Evolutionary conservation across 306 rosid species (phyloP), one percentile per base, ranked within the genome.

Genomic region (Senna tora): DNA sequence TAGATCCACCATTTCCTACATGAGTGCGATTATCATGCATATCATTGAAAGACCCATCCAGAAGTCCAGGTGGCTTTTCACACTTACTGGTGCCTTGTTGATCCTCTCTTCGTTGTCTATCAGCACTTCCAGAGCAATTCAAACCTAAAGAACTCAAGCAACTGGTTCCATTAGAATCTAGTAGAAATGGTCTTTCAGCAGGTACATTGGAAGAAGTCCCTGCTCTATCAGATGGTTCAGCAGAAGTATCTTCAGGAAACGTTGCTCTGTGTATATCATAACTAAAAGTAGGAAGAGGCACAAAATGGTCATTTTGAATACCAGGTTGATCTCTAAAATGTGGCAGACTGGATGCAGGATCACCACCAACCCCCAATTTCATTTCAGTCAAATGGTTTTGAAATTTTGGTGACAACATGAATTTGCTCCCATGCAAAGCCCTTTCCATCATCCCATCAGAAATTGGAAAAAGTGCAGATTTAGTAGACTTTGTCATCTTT

Each of bases 371-470:
- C 71, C 99, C 99, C 73, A 95, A 74, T 81, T 91, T 95, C 91
- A 95, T 91, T 73, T 95, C 99, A 39, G 99, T 95, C 87, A 95
- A 52, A 83, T 95, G 99, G 77, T 81, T 53, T 53, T 91, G 96
- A 69, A 91, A 95, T 72, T 88, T 95, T 21, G 96, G 88, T 5
- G 90, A 90, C 39, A 87, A 73, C 42, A 81, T 77, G 51, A 95
- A 82, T 87, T 92, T 88, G 96, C 96, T 85, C 53, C 96, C 97
- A 30, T 87, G 99, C 84, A 95, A 81, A 59, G 99, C 97, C 84
- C 97, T 86, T 38, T 91, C 86, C 99, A 95, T 91, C 97, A 92
- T 92, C 58, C 93, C 99, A 79, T 91, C 99, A 78, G 99, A 90
- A 70, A 95, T 88, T 11, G 97, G 92, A 83, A 95, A 88, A 47